Conservation (phyloP, 2,329 filamentous ascomycete species). For the Tolypocladium album region DNA sequence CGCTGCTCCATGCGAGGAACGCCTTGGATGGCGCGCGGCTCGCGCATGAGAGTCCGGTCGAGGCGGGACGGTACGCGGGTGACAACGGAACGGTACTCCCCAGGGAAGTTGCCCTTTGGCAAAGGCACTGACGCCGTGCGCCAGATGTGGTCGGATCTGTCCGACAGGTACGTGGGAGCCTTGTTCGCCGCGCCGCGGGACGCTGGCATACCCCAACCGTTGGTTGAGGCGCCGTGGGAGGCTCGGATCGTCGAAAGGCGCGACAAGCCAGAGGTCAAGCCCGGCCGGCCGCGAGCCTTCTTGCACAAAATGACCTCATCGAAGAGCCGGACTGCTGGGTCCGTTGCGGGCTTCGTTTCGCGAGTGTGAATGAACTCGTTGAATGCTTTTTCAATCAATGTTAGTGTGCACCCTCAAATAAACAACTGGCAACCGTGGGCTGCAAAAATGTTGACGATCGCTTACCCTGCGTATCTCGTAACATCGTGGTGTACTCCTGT, state of each 20-base stretch:
- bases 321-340: conserved; percentile 63
- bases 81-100: conserved; percentile 50
- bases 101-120: conserved; percentile 50
- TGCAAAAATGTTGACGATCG: background rate
- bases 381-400: conserved; percentile 30
- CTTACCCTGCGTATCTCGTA: conserved; percentile 56
- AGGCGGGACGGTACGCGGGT: conserved; percentile 69
- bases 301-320: conserved; percentile 80
- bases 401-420: background rate
- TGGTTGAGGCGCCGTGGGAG: conserved; percentile 38
- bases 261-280: conserved; percentile 53
- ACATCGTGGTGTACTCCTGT: conserved; percentile 52
- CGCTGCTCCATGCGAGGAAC: conserved; percentile 55
- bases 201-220: conserved; percentile 23
- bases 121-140: conserved; percentile 52
- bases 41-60: conserved; percentile 80
- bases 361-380: conserved; percentile 81
- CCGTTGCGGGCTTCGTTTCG: conserved; percentile 51
- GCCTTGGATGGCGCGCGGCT: conserved; percentile 81
- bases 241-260: conserved; percentile 49
- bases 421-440: background rate
- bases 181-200: conserved; percentile 25
- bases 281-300: conserved; percentile 53
- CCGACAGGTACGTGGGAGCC: conserved; percentile 52
- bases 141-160: conserved; percentile 73